Evolutionary conservation across 495 filamentous ascomycete species (phyloP).

Genomic region (Pyrenopolyporus hunteri): DNA sequence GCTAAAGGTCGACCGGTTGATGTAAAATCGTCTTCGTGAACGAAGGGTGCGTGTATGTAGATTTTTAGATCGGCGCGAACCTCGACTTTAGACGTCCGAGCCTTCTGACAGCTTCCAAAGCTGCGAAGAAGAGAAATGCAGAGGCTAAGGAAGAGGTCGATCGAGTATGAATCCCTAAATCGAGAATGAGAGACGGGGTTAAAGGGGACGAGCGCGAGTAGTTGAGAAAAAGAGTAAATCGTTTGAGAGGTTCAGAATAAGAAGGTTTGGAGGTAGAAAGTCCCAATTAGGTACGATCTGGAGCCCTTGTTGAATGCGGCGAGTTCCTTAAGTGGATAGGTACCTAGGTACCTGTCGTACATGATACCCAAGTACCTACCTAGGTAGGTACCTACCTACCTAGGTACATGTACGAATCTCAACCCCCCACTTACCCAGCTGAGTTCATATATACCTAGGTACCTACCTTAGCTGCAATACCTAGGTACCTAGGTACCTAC

Average conservation of each 20-base stretch:
- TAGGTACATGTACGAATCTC: not conserved
- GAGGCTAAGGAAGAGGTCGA: slow-evolving; percentile 20
- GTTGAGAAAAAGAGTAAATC: not conserved
- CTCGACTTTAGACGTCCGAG: not conserved
- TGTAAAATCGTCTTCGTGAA: slow-evolving; percentile 20
- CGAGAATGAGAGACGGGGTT: slow-evolving; percentile 21
- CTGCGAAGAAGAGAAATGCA: slow-evolving; percentile 4
- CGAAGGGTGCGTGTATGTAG: not conserved
- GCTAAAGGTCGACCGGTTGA: slow-evolving; percentile 11
- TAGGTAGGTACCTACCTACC: not conserved
- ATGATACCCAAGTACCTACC: not conserved
- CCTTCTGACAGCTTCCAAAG: slow-evolving; percentile 8
- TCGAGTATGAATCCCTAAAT: slow-evolving; percentile 15
- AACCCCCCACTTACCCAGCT: not conserved
- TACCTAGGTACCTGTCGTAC: not conserved
- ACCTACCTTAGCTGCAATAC: not conserved
- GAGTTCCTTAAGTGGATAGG: not conserved
- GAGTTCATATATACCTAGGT: too few relatives aligned
- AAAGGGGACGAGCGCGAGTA: not conserved
- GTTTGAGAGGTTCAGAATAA: not conserved
- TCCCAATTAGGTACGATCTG: too few relatives aligned
- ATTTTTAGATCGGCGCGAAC: slow-evolving; percentile 18
- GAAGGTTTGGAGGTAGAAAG: slow-evolving; percentile 1
- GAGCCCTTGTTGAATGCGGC: slow-evolving; percentile 1
- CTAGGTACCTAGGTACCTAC: too few relatives aligned